Evolutionary conservation across 768 basidiomycete genomes (phyloP), one percentile per base, ranked within the genome.

Genomic region (Phanerochaete sordida): DNA sequence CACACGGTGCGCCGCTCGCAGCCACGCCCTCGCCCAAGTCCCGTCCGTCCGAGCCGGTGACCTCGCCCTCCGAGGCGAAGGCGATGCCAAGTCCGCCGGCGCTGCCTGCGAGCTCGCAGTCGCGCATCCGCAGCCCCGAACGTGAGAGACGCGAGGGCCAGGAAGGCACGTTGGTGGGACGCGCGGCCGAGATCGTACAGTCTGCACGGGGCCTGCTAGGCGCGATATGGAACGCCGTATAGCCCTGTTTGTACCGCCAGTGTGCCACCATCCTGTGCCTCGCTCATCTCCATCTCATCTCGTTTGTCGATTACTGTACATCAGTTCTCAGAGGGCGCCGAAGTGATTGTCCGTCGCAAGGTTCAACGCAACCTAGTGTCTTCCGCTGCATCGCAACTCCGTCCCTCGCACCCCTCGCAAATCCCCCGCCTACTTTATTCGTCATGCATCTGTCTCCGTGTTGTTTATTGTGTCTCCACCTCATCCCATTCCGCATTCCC

Each of bases 121-220:
- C 39, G 19, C 39, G 39, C 19, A 46, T 60, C 65, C 35, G 55
- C 24, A 56, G 37, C 13, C 50, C 64, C 28, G 39, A 43, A 19
- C 39, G 51, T 6, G 24, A 33, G 9, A 30, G 3, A 7, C 54
- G 46, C 26, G 59, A 62, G 51, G 46, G 58, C 35, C 71, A 71
- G 61, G 63, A 62, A 27, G 79, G 76, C 4, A 81, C 77, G 37
- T 73, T 87, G 23, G 82, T 83, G 24, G 81, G 82, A 16, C 77
- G 83, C 50, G 86, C 92, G 24, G 90, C 87, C 21, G 91, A 88
- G 56, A 90, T 95, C 43, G 88, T 94, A 59, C 86, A 84, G 46
- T 86, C 81, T 54, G 93, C 93, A 1, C 86, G 90, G 21, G 89
- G 90, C 46, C 86, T 88, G 65, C 68, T 94, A 21, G 89, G 91